Evolutionary conservation across 495 filamentous ascomycete species (phyloP).

Genomic region (Corynascus novoguineensis): DNA sequence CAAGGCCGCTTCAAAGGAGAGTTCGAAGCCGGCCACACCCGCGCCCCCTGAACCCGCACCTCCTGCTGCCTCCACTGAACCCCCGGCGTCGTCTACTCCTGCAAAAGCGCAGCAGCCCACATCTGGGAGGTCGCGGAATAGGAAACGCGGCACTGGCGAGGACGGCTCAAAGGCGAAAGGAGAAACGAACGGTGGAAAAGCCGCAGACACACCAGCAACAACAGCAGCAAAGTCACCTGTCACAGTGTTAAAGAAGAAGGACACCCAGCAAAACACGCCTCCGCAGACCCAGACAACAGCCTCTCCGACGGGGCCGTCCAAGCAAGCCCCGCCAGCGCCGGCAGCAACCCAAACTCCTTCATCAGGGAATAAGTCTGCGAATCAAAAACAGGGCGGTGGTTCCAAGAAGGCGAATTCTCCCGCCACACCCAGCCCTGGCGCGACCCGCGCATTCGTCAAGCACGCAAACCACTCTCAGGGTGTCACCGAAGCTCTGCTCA

Average conservation of each 20-base stretch:
- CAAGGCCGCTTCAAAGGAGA: conserved; percentile 38
- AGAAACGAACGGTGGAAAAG: conserved; percentile 16
- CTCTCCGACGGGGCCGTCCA: conserved; percentile 27
- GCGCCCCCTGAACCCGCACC: conserved; percentile 23
- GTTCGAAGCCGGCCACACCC: conserved; percentile 25
- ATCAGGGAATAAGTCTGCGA: conserved; percentile 32
- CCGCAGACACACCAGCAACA: conserved; percentile 13
- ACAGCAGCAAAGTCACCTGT: conserved; percentile 28
- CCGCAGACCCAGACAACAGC: conserved; percentile 22
- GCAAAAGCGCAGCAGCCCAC: conserved; percentile 25
- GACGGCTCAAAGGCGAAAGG: conserved; percentile 20
- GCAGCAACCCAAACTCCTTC: conserved; percentile 16
- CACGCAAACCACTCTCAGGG: conserved; percentile 89
- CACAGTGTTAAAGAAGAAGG: conserved; percentile 40
- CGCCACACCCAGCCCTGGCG: conserved; percentile 44
- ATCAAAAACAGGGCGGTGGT: conserved; percentile 23
- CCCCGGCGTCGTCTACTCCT: conserved; percentile 11
- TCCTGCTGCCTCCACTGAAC: conserved; percentile 23
- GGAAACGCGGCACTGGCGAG: conserved; percentile 26
- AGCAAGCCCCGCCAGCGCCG: conserved; percentile 12
- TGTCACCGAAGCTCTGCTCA: conserved; percentile 72
- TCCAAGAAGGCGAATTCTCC: conserved; percentile 16
- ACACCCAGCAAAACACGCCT: conserved; percentile 19
- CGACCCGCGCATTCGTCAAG: conserved; percentile 84
- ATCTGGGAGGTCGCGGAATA: conserved; percentile 23